Conservation (phyloP, 2,329 filamentous ascomycete genomes). For the Aspergillus arachidicola region DNA sequence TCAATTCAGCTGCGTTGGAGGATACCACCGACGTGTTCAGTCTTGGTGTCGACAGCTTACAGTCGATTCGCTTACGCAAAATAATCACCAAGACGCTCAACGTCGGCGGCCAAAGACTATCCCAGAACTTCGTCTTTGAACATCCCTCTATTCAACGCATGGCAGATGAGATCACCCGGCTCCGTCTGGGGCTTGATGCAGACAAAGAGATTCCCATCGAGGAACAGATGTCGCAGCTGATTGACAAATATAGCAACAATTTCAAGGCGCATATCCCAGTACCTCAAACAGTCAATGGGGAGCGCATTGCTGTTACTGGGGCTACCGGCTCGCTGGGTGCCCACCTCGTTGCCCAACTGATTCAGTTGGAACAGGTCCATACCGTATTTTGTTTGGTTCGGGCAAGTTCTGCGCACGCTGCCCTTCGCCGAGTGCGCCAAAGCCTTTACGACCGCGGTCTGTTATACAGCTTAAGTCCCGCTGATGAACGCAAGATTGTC, state of each 20-base stretch:
- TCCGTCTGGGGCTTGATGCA: constrained; percentile 11
- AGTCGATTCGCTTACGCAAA: constrained; percentile 24
- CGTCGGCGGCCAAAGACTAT: constrained; percentile 17
- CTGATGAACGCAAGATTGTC: constrained; percentile 41
- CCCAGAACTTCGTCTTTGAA: constrained; percentile 27
- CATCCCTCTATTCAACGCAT: constrained; percentile 23
- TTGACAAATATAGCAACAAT: constrained; percentile 46
- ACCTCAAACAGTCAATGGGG: constrained; percentile 15
- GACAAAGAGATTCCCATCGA: constrained; percentile 32
- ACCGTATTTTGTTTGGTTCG: constrained; percentile 61
- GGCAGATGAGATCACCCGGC: constrained; percentile 19
- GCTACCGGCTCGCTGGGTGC: constrained; percentile 67
- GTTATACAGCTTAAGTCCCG: constrained; percentile 12
- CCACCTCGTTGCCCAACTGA: constrained; percentile 56
- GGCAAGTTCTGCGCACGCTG: constrained; percentile 45
- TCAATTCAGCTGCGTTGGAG: constrained; percentile 13
- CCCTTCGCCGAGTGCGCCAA: constrained; percentile 47
- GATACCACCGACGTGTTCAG: constrained; percentile 24
- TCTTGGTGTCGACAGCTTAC: constrained; percentile 26
- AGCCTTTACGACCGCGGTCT: constrained; percentile 38
- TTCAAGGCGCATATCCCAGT: constrained; percentile 32
- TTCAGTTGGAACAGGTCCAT: constrained; percentile 33
- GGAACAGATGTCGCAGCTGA: constrained; percentile 49
- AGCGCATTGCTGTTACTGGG: constrained; percentile 57
- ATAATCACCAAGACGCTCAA: constrained; percentile 19